A percentile compares a stretch with the other conserved stretches of the same genome.
phyloP scores from a whole-genome alignment of 306 rosid genomes.

The Lablab purpureus region DNA sequence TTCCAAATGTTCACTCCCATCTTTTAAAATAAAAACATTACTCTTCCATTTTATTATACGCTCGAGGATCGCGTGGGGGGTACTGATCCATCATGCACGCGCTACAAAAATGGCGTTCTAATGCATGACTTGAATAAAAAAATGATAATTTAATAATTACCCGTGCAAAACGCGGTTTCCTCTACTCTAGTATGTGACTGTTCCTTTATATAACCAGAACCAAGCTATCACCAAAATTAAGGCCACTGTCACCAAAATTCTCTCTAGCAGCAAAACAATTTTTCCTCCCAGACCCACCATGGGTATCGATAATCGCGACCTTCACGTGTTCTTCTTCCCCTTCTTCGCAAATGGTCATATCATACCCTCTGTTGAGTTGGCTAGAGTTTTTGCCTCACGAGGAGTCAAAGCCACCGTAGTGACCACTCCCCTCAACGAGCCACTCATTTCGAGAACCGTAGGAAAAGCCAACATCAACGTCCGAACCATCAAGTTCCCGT shows the following conservation, averaged over 20 bases:
- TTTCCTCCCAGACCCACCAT: not conserved
- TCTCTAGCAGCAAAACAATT: not conserved
- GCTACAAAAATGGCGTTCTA: not conserved
- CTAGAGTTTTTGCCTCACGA: slow-evolving; percentile 46
- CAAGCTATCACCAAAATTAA: not conserved
- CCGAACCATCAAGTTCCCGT: slow-evolving; percentile 49
- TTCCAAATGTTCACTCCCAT: no score
- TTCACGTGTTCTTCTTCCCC: slow-evolving; percentile 49
- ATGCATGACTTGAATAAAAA: not conserved
- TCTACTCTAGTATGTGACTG: no score
- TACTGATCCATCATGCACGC: not conserved
- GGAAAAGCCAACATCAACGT: slow-evolving; percentile 39
- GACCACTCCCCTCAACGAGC: slow-evolving; percentile 45
- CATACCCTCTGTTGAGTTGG: slow-evolving; percentile 45
- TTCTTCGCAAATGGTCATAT: slow-evolving; percentile 51
- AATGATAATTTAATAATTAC: not conserved
- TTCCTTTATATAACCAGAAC: not conserved
- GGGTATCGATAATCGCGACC: slow-evolving; percentile 27
- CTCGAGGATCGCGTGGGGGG: slow-evolving; percentile 15
- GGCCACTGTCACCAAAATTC: not conserved
- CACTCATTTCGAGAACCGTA: slow-evolving; percentile 46
- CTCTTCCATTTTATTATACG: not conserved
- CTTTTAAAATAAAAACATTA: no score
- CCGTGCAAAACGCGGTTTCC: slow-evolving; percentile 29
- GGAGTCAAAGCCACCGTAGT: slow-evolving; percentile 45